Base-by-base conservation (phyloP, 2,329 filamentous ascomycete genomes). In the Arthrobotrys musiformis region DNA sequence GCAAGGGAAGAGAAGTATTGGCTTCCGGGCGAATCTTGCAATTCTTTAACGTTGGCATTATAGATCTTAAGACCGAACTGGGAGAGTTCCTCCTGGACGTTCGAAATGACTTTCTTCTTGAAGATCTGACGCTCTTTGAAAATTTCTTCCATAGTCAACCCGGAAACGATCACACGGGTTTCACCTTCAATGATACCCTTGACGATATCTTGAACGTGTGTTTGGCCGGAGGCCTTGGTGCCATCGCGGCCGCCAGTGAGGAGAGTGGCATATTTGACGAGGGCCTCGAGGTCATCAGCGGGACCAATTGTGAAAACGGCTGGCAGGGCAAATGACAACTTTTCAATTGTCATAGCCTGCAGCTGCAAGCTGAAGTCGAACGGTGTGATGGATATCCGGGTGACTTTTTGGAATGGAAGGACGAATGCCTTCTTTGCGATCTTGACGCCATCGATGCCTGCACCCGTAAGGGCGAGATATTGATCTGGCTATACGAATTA, bases 131-230 rank as follows among this genome's bases (percentile, higher is more conserved):
- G 86, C 83, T 92, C 90, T 76, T 90, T 91, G 83, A 94, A 94
- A 74, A 96, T 92, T 83, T 95, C 92, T 82, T 94, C 92, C 91
- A 95, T 94, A n/a, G 92, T 94, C 92, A 96, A 94, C 80, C 89
- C 90, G 0, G 90, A 92, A 46, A 96, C 92, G 64, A 96, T 89
- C 4, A 93, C 91, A 73, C 93, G 88, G 0, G 92, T 94, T 83
- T 96, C 93, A 78, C 93, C 93, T 83, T 96, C 92, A 80, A 96
- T 95, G 83, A 96, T 93, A 76, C 92, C 93, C 83, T 93, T 94
- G 83, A 96, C 91, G 78, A 96, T 96, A 80, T 92, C 92, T 81
- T 92, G 91, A 15, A 95, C 90, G 84, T 94, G 92, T 66, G 88
- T 86, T n/a, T 86, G 84, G 22, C 85, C 86, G 79, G 83, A 85